A percentile compares a stretch with the other conserved stretches of the same genome.
Conservation (phyloP, 116 monocot species). For the Thalassia testudinum region DNA sequence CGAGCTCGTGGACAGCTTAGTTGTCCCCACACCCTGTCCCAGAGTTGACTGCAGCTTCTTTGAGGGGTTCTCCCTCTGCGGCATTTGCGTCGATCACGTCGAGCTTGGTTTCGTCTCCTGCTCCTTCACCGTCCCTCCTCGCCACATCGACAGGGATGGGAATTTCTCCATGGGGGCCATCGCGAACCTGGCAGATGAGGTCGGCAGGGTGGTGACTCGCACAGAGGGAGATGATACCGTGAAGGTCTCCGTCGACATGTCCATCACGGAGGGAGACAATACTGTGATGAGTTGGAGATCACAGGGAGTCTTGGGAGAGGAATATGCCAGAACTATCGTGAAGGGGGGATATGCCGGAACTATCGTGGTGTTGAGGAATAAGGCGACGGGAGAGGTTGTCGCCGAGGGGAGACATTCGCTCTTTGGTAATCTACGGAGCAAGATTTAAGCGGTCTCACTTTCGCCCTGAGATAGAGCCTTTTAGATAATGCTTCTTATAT, state of each 20-base stretch:
- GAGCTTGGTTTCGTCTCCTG: constrained; percentile 39
- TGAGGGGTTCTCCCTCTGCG: constrained; percentile 44
- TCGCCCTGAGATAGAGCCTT: too few species aligned
- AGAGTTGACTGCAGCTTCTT: constrained; percentile 30
- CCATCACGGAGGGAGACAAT: too few species aligned
- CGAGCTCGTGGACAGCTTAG: too few species aligned
- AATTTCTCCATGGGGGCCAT: constrained; percentile 46
- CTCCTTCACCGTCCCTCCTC: constrained; percentile 55
- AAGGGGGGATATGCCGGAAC: constrained; percentile 43
- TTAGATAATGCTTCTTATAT: too few species aligned
- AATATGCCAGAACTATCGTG: too few species aligned
- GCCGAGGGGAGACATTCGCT: constrained; percentile 67
- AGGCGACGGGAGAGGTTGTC: constrained; percentile 31
- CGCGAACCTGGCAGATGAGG: constrained; percentile 48
- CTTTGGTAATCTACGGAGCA: constrained; percentile 45
- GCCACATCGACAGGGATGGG: constrained; percentile 47
- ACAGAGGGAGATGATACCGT: constrained; percentile 23
- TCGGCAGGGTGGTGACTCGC: constrained; percentile 16
- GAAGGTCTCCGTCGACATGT: constrained; percentile 72
- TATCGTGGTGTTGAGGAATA: constrained; percentile 35
- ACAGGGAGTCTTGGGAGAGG: constrained; percentile 50
- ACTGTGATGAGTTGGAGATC: constrained; percentile 62
- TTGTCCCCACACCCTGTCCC: constrained; percentile 18
- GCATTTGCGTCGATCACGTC: constrained; percentile 38
- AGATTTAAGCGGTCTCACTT: too few species aligned